Base-by-base conservation (phyloP, 1,284 basidiomycete genomes). In the Malassezia brasiliensis region DNA sequence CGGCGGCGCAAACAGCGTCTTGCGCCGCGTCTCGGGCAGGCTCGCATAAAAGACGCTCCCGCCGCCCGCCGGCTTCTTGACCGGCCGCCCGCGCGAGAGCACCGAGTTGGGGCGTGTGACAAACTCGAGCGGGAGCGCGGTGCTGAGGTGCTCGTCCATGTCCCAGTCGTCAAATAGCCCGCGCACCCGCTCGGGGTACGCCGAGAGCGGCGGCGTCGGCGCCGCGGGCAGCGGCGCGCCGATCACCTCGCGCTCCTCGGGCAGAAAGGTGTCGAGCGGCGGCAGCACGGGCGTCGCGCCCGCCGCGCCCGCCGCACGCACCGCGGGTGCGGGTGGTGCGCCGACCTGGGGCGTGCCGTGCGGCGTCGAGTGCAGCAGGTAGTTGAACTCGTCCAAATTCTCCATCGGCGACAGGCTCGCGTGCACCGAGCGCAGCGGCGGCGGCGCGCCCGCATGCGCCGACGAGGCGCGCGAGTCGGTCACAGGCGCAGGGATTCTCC, bases 71-170 rank as follows among this genome's bases (percentile, higher is more conserved):
- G 37, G 38, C 50, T 52, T 52, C 42, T 52, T 57, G 2, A 57
- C 55, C 6, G 55, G 55, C 11, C 55, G 55, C 12, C 55, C 55
- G 14, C 55, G 50, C 25, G 55, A 37, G 30, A 57, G 46, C 9
- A 57, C 45, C 28, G 50, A 50, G 28, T 57, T 52, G 38, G 55
- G 55, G 9, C 42, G 40, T 14, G 55, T 57, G 15, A 57, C 40
- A 44, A 52, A 52, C 2, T 48, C 41, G 25, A 52, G 41, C n/a
- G 55, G 55, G 9, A 52, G 35, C 17, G 51, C 55, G 3, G 50
- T 42, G 25, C 30, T 38, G 25, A 22, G 31, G 6, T 42, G 44
- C 34, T 34, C 54, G 28, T 49, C 39, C 39, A 32, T 14, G 28
- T 37, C 48, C 20, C 38, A 34, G 15, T 51, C 44, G 14, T 14